Evolutionary conservation across 2,329 filamentous ascomycete species (phyloP), one percentile per base, ranked within the genome.

Genomic region (Bertia moriformis): DNA sequence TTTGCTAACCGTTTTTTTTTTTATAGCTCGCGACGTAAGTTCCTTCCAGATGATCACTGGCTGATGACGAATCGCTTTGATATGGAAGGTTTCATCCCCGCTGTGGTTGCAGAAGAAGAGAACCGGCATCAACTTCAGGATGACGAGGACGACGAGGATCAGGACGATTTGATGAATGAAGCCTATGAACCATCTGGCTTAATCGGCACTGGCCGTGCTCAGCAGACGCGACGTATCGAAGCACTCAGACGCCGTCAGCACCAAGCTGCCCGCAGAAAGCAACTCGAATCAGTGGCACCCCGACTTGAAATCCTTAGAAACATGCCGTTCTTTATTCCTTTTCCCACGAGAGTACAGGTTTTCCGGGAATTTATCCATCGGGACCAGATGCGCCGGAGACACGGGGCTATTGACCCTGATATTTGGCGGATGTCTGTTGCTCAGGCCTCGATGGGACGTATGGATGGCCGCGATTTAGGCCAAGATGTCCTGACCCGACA

Each of bases 291-390:
- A 13, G 76, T 94, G 43, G 85, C 83, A 1, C 89, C 91, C 1
- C 80, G 89, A 47, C 65, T 95, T 7, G 88, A 95, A 51, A 83
- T 98, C 4, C 60, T 98, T 38, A 81, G 91, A 47, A 93, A 96
- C 51, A 93, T 98, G 78, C 91, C 91, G 0, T 98, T 96, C 54
- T 83, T 89, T 47, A 91, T 98, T 35, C 91, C 89, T 0, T 98
- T 98, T 49, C 76, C 84, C 27, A 91, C 84, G 0, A 70, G 91
- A 37, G 91, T 98, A 3, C 77, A 87, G 53, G 89, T 96, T 18
- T 96, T 98, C 57, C 76, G 88, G 19, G 78, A 94, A 51, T 96
- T 96, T 49, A 83, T 96, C n/a, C 61, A 73, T 19, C 65, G 88
- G 3, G 91, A 98, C 57, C 86, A 91, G 54, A 57, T 68, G 38